Evolutionary conservation across 805 yeast genomes (phyloP).

Genomic region (Yarrowia sp.): DNA sequence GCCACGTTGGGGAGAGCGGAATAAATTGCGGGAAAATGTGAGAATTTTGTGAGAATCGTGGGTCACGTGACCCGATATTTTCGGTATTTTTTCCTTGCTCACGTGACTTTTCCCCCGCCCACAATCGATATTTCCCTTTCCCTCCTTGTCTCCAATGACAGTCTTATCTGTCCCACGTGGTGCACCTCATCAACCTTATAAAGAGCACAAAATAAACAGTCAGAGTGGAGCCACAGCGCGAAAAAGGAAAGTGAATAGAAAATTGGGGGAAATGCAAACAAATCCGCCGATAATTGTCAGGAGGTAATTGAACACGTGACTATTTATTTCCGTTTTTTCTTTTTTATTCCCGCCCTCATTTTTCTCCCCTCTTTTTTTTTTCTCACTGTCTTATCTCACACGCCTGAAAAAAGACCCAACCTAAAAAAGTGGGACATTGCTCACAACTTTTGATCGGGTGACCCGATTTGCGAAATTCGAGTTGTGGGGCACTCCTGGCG

Average conservation of each 20-base stretch:
- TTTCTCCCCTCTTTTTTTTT: background rate
- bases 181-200: conserved; percentile 35
- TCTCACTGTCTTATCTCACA: background rate
- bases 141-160: conserved; percentile 10
- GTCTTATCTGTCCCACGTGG: conserved; percentile 37
- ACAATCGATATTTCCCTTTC: too few species aligned
- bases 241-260: background rate
- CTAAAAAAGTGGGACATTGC: background rate
- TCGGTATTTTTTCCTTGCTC: too few species aligned
- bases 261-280: background rate
- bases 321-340: too few species aligned
- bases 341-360: background rate
- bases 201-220: background rate
- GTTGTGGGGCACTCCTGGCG: too few species aligned
- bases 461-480: too few species aligned
- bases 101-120: too few species aligned
- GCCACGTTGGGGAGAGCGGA: too few species aligned
- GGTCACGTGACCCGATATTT: background rate
- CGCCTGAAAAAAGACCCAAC: background rate
- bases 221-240: conserved; percentile 12
- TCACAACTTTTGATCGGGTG: background rate
- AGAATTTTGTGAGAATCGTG: too few species aligned
- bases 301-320: too few species aligned
- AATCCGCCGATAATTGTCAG: too few species aligned
- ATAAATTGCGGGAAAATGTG: too few species aligned